Evolutionary conservation across 2,329 filamentous ascomycete species (phyloP).

Genomic region (Trichoderma sp.): DNA sequence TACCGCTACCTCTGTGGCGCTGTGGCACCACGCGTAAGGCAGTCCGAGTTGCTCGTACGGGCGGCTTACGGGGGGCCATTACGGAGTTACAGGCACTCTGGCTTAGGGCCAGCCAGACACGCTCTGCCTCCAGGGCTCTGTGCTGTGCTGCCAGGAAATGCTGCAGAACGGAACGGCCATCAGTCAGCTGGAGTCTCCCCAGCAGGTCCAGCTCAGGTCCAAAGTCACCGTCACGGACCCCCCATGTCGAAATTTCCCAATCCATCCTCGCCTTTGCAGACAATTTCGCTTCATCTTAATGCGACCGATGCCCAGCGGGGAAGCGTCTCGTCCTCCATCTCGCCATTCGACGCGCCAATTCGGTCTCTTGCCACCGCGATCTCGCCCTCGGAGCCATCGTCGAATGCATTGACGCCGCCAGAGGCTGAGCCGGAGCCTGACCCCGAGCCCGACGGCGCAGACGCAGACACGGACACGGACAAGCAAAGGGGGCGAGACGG

Average conservation of each 20-base stretch:
- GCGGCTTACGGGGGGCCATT: background rate
- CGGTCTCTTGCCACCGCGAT: background rate
- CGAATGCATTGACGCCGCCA: conserved; percentile 20
- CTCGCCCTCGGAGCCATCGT: conserved; percentile 3
- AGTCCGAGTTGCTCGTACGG: background rate
- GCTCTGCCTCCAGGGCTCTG: background rate
- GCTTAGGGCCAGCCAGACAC: background rate
- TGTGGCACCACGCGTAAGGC: background rate
- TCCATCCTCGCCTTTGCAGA: conserved; percentile 15
- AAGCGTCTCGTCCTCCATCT: background rate
- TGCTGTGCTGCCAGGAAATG: background rate
- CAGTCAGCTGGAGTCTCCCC: background rate
- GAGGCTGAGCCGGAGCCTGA: conserved; percentile 22
- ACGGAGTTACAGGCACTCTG: background rate
- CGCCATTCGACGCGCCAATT: conserved; percentile 14
- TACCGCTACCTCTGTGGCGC: background rate
- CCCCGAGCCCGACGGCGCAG: conserved; percentile 15
- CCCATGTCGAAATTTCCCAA: conserved; percentile 21
- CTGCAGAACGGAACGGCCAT: background rate
- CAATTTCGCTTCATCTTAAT: conserved; percentile 15
- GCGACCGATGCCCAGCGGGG: conserved; percentile 15
- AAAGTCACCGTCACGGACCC: conserved; percentile 10
- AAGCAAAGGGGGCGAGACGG: background rate
- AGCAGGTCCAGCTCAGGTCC: background rate
- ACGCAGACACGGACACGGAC: background rate